These are phyloP conservation scores for Mentha longifolia DNA, from an alignment of 257 asterid species.

Conservation along the genomic window DNA sequence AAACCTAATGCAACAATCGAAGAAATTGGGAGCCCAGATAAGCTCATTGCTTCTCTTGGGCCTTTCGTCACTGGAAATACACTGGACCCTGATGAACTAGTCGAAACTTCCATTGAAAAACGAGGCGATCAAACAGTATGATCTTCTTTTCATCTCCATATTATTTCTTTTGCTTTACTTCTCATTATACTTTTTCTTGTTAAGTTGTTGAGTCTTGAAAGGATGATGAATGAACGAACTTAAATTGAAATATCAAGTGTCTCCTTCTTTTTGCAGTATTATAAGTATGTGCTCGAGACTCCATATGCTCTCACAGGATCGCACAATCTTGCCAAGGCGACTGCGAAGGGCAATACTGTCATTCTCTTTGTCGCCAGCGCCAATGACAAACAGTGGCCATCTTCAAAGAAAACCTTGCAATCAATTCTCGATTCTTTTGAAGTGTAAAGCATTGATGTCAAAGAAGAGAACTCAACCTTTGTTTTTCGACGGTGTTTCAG, in stretches of 20 bases:
- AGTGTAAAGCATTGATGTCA: conserved; percentile 41
- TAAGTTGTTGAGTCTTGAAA: neutral
- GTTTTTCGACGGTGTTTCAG: too few relatives aligned
- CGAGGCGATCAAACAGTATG: conserved; percentile 84
- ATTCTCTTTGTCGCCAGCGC: conserved; percentile 93
- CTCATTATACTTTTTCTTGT: neutral
- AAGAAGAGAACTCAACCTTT: conserved; percentile 15
- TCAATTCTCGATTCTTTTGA: conserved; percentile 87
- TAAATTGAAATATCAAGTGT: neutral
- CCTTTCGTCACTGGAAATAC: conserved; percentile 97
- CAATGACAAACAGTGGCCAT: conserved; percentile 83
- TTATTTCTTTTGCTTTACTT: neutral
- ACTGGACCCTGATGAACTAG: conserved; percentile 82
- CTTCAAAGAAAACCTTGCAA: conserved; percentile 71
- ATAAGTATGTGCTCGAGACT: conserved; percentile 85
- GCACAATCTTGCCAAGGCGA: conserved; percentile 93
- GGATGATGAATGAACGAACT: too few relatives aligned
- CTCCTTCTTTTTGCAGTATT: conserved; percentile 61
- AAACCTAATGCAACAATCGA: conserved; percentile 90
- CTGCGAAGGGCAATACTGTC: conserved; percentile 92
- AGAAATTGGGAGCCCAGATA: conserved; percentile 91
- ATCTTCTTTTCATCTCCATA: conserved; percentile 1
- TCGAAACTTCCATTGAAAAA: conserved; percentile 75
- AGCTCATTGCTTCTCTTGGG: conserved; percentile 92
- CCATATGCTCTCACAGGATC: conserved; percentile 94